phyloP scores from a whole-genome alignment of 768 basidiomycete species.

The Leccinum boreale region DNA sequence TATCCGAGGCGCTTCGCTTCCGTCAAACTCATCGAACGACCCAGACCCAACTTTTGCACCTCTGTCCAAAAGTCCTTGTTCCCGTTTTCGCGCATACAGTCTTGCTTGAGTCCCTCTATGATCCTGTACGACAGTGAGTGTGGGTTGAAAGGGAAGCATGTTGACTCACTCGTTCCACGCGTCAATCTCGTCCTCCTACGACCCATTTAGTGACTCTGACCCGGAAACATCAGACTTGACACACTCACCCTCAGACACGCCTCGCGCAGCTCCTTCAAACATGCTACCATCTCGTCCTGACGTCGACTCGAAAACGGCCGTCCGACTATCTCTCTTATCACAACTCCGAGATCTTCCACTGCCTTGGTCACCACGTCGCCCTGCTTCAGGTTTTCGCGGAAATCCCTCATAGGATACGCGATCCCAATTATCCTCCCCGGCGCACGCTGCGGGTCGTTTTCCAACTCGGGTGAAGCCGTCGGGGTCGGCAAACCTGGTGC shows the following conservation, averaged over 20 bases:
- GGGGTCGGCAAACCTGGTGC: constrained; percentile 47
- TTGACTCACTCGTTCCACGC: constrained; percentile 65
- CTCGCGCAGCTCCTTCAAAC: constrained; percentile 64
- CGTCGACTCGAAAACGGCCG: constrained; percentile 70
- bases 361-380: constrained; percentile 86
- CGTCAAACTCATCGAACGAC: constrained; percentile 55
- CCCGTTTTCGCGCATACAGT: constrained; percentile 52
- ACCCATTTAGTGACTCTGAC: not conserved
- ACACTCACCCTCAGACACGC: constrained; percentile 57
- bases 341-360: constrained; percentile 70
- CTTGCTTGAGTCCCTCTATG: constrained; percentile 52
- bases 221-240: not conserved
- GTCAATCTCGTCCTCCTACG: constrained; percentile 78
- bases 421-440: constrained; percentile 75
- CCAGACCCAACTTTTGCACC: constrained; percentile 50
- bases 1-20: constrained; percentile 64
- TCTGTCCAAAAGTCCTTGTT: constrained; percentile 68
- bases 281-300: constrained; percentile 67
- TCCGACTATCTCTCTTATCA: constrained; percentile 67
- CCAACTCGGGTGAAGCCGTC: constrained; percentile 45
- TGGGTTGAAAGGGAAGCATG: not conserved
- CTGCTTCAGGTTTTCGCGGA: constrained; percentile 60
- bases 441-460: constrained; percentile 50
- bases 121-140: constrained; percentile 43
- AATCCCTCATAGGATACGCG: constrained; percentile 73